Evolutionary conservation across 2,329 filamentous ascomycete species (phyloP).

Genomic region (Pezicula carpinea): DNA sequence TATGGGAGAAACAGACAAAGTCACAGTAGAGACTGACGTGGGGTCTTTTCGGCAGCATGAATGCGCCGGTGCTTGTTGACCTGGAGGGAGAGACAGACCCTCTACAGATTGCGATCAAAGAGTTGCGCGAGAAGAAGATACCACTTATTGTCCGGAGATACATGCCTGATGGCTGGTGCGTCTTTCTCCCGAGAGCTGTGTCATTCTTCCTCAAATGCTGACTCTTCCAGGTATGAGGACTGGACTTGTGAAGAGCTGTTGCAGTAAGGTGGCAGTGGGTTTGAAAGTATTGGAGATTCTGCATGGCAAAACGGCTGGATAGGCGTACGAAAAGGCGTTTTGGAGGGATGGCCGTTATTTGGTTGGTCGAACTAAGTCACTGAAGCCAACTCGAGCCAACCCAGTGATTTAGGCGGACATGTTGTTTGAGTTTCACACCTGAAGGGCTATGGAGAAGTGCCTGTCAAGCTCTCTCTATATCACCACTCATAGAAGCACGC

Average conservation of each 20-base stretch:
- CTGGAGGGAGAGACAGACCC: conserved; percentile 97
- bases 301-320: conserved; percentile 22
- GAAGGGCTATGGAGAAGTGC: too few species aligned
- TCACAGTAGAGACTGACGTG: not conserved
- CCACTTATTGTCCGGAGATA: conserved; percentile 92
- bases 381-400: not conserved
- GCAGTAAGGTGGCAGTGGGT: conserved; percentile 16
- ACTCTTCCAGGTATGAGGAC: conserved; percentile 69
- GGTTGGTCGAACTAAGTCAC: not conserved
- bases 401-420: too few species aligned
- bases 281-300: conserved; percentile 5
- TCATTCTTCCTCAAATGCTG: conserved; percentile 3
- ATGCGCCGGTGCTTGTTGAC: conserved; percentile 93
- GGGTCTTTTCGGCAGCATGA: conserved; percentile 63
- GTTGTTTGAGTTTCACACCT: too few species aligned
- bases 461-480: too few species aligned
- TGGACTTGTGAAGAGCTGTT: conserved; percentile 98
- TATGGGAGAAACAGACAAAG: not conserved
- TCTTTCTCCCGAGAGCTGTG: conserved; percentile 19
- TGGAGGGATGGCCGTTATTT: not conserved
- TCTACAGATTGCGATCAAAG: conserved; percentile 94
- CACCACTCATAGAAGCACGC: too few species aligned
- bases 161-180: conserved; percentile 92
- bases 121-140: conserved; percentile 97
- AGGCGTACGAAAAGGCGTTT: conserved; percentile 28